phyloP scores from a whole-genome alignment of 441 rosid species.

The Hura crepitans region DNA sequence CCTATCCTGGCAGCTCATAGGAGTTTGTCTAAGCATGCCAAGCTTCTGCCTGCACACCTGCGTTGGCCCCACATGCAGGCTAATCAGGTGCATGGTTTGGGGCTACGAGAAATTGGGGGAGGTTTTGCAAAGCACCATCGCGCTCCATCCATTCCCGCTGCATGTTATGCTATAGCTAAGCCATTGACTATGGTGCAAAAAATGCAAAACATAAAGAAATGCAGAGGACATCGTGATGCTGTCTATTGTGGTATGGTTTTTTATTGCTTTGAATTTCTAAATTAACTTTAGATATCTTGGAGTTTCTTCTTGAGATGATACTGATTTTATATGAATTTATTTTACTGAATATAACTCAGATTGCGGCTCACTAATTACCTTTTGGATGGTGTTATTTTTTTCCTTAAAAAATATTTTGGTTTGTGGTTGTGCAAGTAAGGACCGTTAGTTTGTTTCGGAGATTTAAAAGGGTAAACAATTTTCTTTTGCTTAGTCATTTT shows the following conservation, averaged over 20 bases:
- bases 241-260: conserved; percentile 89
- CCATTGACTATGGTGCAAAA: conserved; percentile 90
- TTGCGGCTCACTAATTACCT: neutral
- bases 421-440: conserved; percentile 6
- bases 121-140: conserved; percentile 94
- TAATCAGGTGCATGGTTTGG: conserved; percentile 81
- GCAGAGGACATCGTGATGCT: conserved; percentile 95
- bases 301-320: neutral
- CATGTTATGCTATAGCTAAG: conserved; percentile 86
- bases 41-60: conserved; percentile 53
- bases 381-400: neutral
- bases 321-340: neutral
- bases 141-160: conserved; percentile 82
- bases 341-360: neutral
- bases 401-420: neutral
- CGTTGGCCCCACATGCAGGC: conserved; percentile 93
- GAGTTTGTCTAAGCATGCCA: conserved; percentile 37
- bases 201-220: conserved; percentile 84
- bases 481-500: neutral
- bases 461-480: neutral
- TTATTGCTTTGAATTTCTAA: conserved; percentile 22
- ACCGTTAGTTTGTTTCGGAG: conserved; percentile 1
- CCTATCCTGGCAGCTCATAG: conserved; percentile 45
- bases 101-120: conserved; percentile 94
- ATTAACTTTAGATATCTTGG: conserved; percentile 1